Evolutionary conservation across 2,329 filamentous ascomycete species (phyloP), one percentile per base, ranked within the genome.

Genomic region (Waltergamsia citrina): DNA sequence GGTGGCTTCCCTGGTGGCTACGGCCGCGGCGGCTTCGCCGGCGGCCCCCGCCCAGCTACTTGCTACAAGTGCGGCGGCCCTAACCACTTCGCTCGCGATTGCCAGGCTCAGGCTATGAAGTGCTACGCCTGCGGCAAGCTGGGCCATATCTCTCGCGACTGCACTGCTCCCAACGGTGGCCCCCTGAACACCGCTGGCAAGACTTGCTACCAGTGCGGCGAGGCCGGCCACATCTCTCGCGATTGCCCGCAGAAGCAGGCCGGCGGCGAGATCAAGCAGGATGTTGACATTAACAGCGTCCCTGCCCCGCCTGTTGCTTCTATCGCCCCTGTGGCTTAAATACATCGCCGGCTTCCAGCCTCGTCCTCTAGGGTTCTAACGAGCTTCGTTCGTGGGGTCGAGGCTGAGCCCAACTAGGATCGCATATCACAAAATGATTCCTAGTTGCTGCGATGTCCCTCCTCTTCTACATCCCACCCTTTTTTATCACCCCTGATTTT

Each of bases 91-190:
- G 92, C 92, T 44, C 84, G 92, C 45, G 92, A 98, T 54, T 98
- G 92, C 72, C 92, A 96, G 70, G 88, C 92, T 47, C 87, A 94
- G 63, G 85, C 87, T 43, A 94, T 94, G 86, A 95, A 95, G 69
- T 95, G 88, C 73, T 95, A 94, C 54, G 88, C 88, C 46, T 95
- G 88, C 57, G 88, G 88, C 57, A 94, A 94, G 69, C 78, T 94
- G 47, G 86, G 86, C 33, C 87, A 94, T 66, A 94, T 94, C 60
- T 93, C 85, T 9, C 69, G 72, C 50, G 92, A 98, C 63, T 98
- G 92, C 72, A 94, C 88, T 30, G 86, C 90, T 41, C 90, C 92
- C 43, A 96, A 96, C 60, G 92, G 92, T 37, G 92, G 92, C 17
- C 87, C 90, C 30, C 72, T 96, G 46, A 95, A 92, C 74, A 93